A percentile compares a stretch with the other conserved stretches of the same genome.
phyloP scores from a whole-genome alignment of 345 rosid species.

The Brassica napus region DNA sequence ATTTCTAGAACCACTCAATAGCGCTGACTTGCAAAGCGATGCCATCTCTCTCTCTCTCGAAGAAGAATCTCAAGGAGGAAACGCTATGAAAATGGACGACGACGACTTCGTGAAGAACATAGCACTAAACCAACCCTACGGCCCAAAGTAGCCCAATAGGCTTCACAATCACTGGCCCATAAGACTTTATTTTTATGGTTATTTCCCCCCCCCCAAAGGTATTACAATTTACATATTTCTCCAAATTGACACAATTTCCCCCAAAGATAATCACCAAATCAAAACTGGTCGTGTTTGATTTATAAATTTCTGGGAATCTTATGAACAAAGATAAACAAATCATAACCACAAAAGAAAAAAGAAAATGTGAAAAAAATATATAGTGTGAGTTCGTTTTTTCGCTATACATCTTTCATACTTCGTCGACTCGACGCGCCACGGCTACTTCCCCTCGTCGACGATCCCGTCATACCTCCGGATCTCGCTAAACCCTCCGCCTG shows the following conservation, averaged over 20 bases:
- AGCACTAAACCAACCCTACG: slow-evolving; percentile 3
- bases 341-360: slow-evolving; percentile 7
- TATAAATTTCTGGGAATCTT: not conserved
- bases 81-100: not conserved
- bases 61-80: not conserved
- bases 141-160: not conserved
- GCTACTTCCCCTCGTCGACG: slow-evolving; percentile 36
- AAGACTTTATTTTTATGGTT: not conserved
- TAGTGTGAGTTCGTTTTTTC: not conserved
- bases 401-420: slow-evolving; percentile 39
- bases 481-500: slow-evolving; percentile 30
- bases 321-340: slow-evolving; percentile 27
- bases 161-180: not conserved
- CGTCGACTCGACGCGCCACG: slow-evolving; percentile 38
- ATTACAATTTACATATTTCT: not conserved
- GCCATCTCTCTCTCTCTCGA: not conserved
- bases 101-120: not conserved
- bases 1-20: not conserved
- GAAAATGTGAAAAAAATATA: not conserved
- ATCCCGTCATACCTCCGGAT: slow-evolving; percentile 6
- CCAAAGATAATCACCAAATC: not conserved
- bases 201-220: not conserved
- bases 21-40: not conserved
- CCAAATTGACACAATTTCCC: not conserved
- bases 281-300: not conserved